Evolutionary conservation across 352 stramenopile genomes (phyloP).

Genomic region (Phytophthora capsici): DNA sequence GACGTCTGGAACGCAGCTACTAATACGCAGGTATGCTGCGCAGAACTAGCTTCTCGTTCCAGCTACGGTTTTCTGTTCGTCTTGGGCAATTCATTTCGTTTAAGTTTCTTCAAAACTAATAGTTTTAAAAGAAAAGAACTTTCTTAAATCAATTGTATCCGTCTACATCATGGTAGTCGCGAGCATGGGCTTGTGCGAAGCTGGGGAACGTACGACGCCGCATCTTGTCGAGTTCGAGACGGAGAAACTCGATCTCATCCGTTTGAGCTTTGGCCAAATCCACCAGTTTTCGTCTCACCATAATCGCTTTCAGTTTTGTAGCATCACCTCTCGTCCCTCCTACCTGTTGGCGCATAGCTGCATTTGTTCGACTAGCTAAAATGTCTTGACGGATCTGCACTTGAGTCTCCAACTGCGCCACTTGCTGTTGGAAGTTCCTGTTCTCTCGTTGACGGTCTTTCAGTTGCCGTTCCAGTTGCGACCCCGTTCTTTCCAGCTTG

Average conservation of each 20-base stretch:
- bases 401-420: conserved; percentile 77
- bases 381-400: conserved; percentile 92
- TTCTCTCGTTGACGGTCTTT: conserved; percentile 85
- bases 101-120: too few species aligned
- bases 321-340: conserved; percentile 25
- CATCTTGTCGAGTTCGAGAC: conserved; percentile 91
- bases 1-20: too few species aligned
- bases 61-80: too few species aligned
- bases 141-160: too few species aligned
- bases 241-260: conserved; percentile 91
- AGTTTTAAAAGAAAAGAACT: too few species aligned
- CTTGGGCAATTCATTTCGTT: too few species aligned
- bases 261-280: conserved; percentile 91
- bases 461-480: conserved; percentile 65
- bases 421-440: conserved; percentile 72
- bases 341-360: conserved; percentile 43
- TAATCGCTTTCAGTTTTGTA: conserved; percentile 85
- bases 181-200: conserved; percentile 74
- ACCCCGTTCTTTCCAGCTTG: conserved; percentile 64
- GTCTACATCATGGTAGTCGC: conserved; percentile 46
- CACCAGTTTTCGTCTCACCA: conserved; percentile 87
- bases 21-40: too few species aligned
- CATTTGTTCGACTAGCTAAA: conserved; percentile 69
- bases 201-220: conserved; percentile 92
- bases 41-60: too few species aligned